Conservation (phyloP, 1,284 basidiomycete genomes). For the Leccinum variabile region DNA sequence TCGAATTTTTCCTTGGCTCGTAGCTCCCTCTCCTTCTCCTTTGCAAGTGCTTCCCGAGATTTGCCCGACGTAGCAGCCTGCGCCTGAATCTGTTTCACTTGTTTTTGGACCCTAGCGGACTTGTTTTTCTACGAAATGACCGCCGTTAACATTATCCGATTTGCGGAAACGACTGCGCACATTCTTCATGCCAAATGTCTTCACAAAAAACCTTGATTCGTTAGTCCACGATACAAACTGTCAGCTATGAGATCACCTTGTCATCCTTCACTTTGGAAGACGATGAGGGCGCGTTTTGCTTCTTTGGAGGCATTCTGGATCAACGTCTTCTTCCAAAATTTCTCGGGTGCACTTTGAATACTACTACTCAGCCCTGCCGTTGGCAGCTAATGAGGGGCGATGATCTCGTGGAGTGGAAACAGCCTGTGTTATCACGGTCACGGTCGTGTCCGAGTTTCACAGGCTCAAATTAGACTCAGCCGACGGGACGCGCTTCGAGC, state of each 20-base stretch:
- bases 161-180: constrained; percentile 42
- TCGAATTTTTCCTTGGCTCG: constrained; percentile 77
- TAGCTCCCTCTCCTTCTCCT: constrained; percentile 81
- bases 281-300: constrained; percentile 49
- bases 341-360: not conserved
- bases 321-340: not conserved
- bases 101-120: constrained; percentile 88
- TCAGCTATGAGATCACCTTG: constrained; percentile 52
- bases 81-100: constrained; percentile 77
- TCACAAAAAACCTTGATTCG: constrained; percentile 35
- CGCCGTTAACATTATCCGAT: constrained; percentile 10
- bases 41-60: constrained; percentile 74
- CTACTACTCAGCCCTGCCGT: not conserved
- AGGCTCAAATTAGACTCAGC: not conserved
- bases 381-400: not conserved
- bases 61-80: constrained; percentile 75
- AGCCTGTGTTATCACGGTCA: not conserved
- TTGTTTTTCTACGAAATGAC: constrained; percentile 78
- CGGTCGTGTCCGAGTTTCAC: not conserved
- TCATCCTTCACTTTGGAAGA: constrained; percentile 71
- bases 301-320: constrained; percentile 70
- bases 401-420: not conserved
- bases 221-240: constrained; percentile 25
- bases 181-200: constrained; percentile 96
- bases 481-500: not conserved